Conservation (phyloP, 2,329 filamentous ascomycete species). For the Xylaria digitata region DNA sequence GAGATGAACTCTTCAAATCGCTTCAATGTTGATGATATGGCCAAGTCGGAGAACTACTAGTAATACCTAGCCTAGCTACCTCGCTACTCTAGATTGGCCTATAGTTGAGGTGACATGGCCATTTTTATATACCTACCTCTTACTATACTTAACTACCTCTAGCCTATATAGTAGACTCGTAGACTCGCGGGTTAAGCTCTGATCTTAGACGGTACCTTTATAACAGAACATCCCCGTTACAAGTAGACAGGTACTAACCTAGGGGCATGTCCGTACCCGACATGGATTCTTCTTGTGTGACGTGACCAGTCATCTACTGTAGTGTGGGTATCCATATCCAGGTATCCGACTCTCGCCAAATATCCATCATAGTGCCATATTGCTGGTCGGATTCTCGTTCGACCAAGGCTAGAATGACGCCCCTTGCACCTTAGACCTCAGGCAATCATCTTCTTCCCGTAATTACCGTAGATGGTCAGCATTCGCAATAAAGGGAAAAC, state of each 20-base stretch:
- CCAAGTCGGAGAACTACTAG: constrained; percentile 3
- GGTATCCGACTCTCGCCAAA: constrained; percentile 8
- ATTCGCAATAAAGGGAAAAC: background rate
- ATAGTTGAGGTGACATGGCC: background rate
- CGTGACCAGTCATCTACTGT: background rate
- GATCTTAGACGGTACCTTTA: background rate
- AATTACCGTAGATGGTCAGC: background rate
- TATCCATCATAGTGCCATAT: background rate
- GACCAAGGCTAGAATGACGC: background rate
- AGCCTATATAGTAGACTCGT: too few relatives aligned
- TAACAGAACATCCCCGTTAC: too few relatives aligned
- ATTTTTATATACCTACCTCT: background rate
- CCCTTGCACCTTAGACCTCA: constrained; percentile 1
- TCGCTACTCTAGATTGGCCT: background rate
- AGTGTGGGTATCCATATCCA: constrained; percentile 11
- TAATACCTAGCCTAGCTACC: background rate
- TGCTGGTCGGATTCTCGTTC: background rate
- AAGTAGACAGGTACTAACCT: background rate
- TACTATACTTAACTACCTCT: too few relatives aligned
- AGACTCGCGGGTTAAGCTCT: background rate
- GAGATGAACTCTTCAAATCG: background rate
- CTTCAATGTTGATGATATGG: constrained; percentile 8
- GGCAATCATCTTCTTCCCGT: background rate
- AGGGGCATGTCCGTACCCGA: background rate
- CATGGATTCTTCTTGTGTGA: constrained; percentile 8